Evolutionary conservation across 768 basidiomycete genomes (phyloP).

Genomic region (Tulasnella sp.): DNA sequence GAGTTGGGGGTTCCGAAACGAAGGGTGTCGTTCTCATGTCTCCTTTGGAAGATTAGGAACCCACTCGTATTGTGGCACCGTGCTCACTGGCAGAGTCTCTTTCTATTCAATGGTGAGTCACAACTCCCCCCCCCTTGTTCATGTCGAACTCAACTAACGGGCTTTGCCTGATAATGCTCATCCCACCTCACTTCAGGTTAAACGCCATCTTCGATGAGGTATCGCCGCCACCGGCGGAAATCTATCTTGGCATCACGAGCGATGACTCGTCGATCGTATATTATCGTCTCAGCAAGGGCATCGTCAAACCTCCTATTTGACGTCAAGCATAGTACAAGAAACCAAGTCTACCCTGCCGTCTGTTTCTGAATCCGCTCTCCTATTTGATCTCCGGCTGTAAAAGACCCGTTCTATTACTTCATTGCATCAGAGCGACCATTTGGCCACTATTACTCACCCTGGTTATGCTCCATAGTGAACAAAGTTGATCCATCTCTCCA

Average conservation of each 20-base stretch:
- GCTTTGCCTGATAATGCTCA: not conserved
- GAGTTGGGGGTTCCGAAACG: slow-evolving; percentile 29
- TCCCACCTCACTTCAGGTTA: slow-evolving; percentile 33
- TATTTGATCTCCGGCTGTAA: no score
- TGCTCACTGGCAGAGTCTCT: slow-evolving; percentile 57
- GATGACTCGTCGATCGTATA: slow-evolving; percentile 78
- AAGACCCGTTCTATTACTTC: no score
- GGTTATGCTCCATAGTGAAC: not conserved
- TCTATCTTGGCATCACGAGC: slow-evolving; percentile 61
- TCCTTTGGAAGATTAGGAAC: slow-evolving; percentile 22
- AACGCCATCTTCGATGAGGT: slow-evolving; percentile 45
- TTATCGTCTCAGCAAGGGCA: slow-evolving; percentile 67
- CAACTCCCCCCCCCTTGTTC: not conserved
- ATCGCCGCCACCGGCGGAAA: slow-evolving; percentile 31
- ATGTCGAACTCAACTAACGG: not conserved
- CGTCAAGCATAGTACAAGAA: not conserved
- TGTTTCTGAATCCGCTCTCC: no score
- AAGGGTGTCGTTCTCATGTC: not conserved
- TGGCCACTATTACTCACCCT: no score
- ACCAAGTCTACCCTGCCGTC: no score
- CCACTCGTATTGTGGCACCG: slow-evolving; percentile 44
- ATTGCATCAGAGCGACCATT: no score
- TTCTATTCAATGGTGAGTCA: slow-evolving; percentile 46
- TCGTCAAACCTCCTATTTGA: slow-evolving; percentile 44
- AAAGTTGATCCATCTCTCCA: slow-evolving; percentile 4